phyloP scores from a whole-genome alignment of 495 filamentous ascomycete genomes.

The Neurospora terricola region DNA sequence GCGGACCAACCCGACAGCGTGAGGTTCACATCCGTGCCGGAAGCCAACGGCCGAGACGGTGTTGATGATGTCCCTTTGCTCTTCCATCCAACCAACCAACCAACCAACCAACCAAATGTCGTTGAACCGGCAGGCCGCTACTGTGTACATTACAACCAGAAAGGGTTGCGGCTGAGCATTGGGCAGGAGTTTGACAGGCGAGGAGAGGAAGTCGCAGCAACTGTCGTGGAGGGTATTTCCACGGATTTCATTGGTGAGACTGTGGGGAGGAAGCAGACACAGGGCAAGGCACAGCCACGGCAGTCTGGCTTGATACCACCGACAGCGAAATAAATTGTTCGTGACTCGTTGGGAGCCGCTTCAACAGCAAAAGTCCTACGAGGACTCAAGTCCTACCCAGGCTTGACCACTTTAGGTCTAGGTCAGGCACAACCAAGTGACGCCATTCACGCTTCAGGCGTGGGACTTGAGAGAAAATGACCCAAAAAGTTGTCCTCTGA shows the following conservation, averaged over 20 bases:
- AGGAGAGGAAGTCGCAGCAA: not conserved
- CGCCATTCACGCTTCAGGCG: constrained; percentile 9
- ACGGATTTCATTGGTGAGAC: not conserved
- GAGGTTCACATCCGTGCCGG: not conserved
- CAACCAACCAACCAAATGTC: not conserved
- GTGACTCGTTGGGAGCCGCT: not conserved
- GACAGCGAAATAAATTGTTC: not conserved
- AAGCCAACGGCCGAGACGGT: not conserved
- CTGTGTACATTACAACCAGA: not conserved
- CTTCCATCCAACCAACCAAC: not conserved
- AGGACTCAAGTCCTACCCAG: constrained; percentile 18
- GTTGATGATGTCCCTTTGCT: not conserved
- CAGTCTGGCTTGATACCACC: not conserved
- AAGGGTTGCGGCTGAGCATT: not conserved
- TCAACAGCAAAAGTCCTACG: constrained; percentile 18
- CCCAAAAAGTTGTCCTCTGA: not conserved
- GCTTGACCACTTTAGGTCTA: constrained; percentile 14
- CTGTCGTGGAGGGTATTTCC: not conserved
- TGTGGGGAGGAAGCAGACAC: not conserved
- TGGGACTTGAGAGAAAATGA: not conserved
- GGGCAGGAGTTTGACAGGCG: not conserved
- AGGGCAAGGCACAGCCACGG: not conserved
- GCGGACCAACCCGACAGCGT: not conserved
- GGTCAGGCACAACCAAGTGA: constrained; percentile 20
- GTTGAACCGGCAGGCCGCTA: not conserved